Evolutionary conservation across 306 rosid genomes (phyloP), one percentile per base, ranked within the genome.

Genomic region (Lathyrus aphaca): DNA sequence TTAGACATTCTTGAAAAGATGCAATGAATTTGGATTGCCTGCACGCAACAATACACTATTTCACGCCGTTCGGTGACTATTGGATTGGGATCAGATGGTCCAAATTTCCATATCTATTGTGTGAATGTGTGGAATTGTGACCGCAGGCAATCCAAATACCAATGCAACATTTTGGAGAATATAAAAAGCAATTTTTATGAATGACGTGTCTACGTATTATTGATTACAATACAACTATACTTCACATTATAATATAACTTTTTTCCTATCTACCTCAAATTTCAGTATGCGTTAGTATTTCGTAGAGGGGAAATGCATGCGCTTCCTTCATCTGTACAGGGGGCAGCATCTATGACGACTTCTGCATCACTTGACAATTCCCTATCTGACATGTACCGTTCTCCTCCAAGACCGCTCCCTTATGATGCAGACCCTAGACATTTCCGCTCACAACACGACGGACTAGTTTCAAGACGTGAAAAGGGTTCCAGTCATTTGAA

Each of bases 371-470:
- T 79, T 59, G 99, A 91, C 78, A 82, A 85, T 86, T 84, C 96
- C 56, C 59, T 95, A 25, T 83, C 96, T 71, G 97, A 89, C 66
- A 86, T 86, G 82, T 95, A 91, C 79, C 99, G 84, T 48, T 91
- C 99, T 78, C 99, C 96, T 77, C 99, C 97, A 38, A 86, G 95
- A 84, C 99, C 99, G 37, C 77, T 95, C 84, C 99, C 99, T 69
- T 95, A 95, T 66, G 99, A 95, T 79, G 97, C 81, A 49, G 97
- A 91, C 77, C 90, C 97, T 12, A 83, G 97, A 82, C 77, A 65
- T 77, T 75, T 80, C 80, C 91, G 85, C 57, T 79, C 79, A 72
- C 97, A 88, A 78, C 86, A 85, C 48, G 98, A 93, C 72, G 89
- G 88, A 56, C 77, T 90, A 57, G 75, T 86, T 80, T 87, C 91